Evolutionary conservation across 1,139 yeast genomes (phyloP), one percentile per base, ranked within the genome.

Genomic region (Hansenula sp.): DNA sequence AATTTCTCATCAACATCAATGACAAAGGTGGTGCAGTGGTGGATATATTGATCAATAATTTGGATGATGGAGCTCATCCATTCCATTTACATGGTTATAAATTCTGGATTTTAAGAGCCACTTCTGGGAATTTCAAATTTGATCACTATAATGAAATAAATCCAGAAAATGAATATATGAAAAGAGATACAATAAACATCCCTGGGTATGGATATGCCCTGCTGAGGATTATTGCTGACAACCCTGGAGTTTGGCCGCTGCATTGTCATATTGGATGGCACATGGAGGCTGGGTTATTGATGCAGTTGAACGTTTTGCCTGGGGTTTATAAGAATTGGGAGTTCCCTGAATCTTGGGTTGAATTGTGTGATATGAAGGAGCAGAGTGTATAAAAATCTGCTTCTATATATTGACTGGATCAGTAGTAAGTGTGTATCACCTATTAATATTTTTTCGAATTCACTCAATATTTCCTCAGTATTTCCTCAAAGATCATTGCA

Each of bases 61-160:
- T 69, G 51, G 96, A 87, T 63, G 85, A 89, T 41, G 94, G 94
- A 60, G 77, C 79, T 47, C 96, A 87, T 65, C 96, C 96, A 12
- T 85, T 88, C 81, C 96, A 87, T 62, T 68, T 87, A 54, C 96
- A 87, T 57, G 96, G 96, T 33, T 90, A 85, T 63, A 73, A 70
- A 48, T 84, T 86, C 73, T 91, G 88, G 74, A 70, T 85, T 18
- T 62, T 85, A 47, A 75, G 75, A 40, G 70, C 83, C 53, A 79
- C 79, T 38, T 70, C 66, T 11, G 82, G 64, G 70, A 76, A 51
- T 70, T 67, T 38, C 43, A 62, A 58, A 25, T 62, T 62, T 62
- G 77, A 71, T 13, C 66, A 71, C 35, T 72, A 71, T 37, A 65
- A 66, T 38, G 76, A 72, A 4, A 65, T 62, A 41, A 35, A 33